phyloP scores from a whole-genome alignment of 2,329 filamentous ascomycete genomes.

The Calonectria fujianensis region DNA sequence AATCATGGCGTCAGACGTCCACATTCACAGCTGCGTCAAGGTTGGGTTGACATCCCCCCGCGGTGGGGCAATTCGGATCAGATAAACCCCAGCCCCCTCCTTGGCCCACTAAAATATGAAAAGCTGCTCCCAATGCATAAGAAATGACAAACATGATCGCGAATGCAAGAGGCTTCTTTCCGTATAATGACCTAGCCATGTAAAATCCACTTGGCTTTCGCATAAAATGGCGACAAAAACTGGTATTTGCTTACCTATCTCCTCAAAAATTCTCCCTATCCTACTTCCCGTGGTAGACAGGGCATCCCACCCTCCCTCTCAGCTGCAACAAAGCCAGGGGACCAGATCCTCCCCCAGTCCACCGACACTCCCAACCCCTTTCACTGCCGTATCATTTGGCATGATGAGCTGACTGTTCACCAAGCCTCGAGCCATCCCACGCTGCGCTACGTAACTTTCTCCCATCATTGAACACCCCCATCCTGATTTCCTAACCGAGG shows the following conservation, averaged over 20 bases:
- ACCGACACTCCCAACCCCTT: neutral
- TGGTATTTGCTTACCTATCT: neutral
- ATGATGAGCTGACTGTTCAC: neutral
- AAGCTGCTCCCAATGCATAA: neutral
- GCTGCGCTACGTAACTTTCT: conserved; percentile 16
- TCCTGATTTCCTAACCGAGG: conserved; percentile 54
- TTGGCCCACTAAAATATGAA: conserved; percentile 28
- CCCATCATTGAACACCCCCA: conserved; percentile 20
- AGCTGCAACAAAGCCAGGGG: neutral
- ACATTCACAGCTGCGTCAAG: conserved; percentile 39
- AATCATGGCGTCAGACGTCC: conserved; percentile 49
- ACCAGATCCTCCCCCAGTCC: neutral
- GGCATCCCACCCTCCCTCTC: neutral
- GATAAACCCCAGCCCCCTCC: conserved; percentile 35
- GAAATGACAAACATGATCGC: neutral
- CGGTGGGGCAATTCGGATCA: conserved; percentile 37
- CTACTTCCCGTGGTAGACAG: neutral
- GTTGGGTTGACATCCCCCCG: conserved; percentile 27
- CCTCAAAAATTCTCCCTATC: neutral
- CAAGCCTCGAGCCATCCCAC: conserved; percentile 30
- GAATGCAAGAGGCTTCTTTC: neutral
- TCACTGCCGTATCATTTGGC: neutral
- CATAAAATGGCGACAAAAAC: neutral
- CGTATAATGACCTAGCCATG: neutral
- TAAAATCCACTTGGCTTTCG: neutral